Evolutionary conservation across 2,329 filamentous ascomycete genomes (phyloP).

Genomic region (Monilinia fructicola): DNA sequence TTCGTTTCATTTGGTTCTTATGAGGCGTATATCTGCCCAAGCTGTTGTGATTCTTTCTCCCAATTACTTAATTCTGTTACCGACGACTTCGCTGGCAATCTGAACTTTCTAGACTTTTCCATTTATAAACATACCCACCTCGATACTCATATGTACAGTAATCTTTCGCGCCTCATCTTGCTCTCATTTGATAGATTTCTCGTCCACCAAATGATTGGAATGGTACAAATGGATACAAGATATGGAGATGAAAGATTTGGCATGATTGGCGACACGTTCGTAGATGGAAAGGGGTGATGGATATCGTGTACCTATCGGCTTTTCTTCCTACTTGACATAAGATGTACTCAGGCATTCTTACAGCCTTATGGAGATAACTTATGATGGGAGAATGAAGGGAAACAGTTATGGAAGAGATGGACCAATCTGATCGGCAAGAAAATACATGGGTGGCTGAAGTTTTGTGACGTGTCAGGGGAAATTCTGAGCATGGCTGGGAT

Average conservation of each 20-base stretch:
- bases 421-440: background rate
- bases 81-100: conserved; percentile 23
- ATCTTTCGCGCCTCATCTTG: background rate
- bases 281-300: background rate
- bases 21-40: conserved; percentile 7
- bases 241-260: background rate
- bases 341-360: conserved; percentile 6
- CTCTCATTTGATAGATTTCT: conserved; percentile 10
- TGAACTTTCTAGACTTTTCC: conserved; percentile 26
- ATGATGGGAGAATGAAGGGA: background rate
- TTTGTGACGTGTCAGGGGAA: conserved; percentile 19
- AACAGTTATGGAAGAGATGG: background rate
- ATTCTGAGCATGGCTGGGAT: background rate
- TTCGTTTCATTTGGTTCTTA: conserved; percentile 13
- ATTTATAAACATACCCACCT: conserved; percentile 15
- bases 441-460: background rate
- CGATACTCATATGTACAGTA: background rate
- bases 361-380: conserved; percentile 2
- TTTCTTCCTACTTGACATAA: too few species aligned
- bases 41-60: conserved; percentile 4
- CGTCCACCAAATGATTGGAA: background rate
- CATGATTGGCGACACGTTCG: conserved; percentile 20
- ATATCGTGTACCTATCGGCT: conserved; percentile 20
- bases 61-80: conserved; percentile 6
- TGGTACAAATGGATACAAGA: background rate